Conservation (phyloP, 345 rosid species). For the Moricandia moricandioides region DNA sequence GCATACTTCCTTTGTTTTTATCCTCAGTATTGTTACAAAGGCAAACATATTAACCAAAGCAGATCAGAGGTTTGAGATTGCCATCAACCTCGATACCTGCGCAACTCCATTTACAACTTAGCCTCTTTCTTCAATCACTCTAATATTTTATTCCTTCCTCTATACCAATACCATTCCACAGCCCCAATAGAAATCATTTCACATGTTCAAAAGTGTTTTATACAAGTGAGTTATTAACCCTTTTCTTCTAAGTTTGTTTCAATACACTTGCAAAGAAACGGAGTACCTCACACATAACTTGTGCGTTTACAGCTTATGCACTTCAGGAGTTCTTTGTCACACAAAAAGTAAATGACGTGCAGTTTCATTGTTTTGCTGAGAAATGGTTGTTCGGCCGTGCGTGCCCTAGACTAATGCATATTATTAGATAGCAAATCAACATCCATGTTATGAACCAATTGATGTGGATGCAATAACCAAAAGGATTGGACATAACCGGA, state of each 20-base stretch:
- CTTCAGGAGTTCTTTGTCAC: neutral
- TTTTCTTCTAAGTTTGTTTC: neutral
- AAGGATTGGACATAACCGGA: too few species aligned
- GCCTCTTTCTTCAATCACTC: constrained; percentile 3
- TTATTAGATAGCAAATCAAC: too few species aligned
- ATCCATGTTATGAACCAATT: too few species aligned
- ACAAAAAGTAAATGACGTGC: neutral
- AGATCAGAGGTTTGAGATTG: constrained; percentile 31
- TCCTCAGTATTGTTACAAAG: constrained; percentile 11
- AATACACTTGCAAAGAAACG: neutral
- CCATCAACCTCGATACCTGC: constrained; percentile 36
- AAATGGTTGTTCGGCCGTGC: neutral
- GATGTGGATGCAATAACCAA: too few species aligned
- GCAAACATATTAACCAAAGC: constrained; percentile 20
- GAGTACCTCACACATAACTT: neutral
- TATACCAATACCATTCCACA: neutral
- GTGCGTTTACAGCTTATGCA: neutral
- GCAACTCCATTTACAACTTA: constrained; percentile 19
- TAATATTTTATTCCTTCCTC: neutral
- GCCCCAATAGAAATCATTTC: neutral
- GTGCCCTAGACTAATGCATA: neutral
- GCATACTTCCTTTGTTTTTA: neutral
- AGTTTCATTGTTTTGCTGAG: neutral
- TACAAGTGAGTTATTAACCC: neutral
- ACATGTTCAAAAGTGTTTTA: neutral